phyloP scores from a whole-genome alignment of 2,329 filamentous ascomycete species.

The Penicillium oxalicum region DNA sequence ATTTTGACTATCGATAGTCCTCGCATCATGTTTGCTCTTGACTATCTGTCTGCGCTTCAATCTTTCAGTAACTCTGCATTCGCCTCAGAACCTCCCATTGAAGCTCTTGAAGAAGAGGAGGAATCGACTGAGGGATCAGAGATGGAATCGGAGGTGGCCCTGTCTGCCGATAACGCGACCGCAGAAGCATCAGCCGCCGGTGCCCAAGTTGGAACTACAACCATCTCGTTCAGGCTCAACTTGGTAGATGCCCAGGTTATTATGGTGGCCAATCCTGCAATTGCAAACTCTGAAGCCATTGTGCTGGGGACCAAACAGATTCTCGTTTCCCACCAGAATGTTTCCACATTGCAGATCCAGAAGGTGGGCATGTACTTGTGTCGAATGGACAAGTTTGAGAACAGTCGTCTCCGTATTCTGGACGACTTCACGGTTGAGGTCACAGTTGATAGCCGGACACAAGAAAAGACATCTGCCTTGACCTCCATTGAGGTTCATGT shows the following conservation, averaged over 20 bases:
- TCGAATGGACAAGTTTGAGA: slow-evolving; percentile 96
- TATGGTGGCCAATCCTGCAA: slow-evolving; percentile 88
- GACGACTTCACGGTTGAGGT: slow-evolving; percentile 93
- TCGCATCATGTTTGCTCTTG: slow-evolving; percentile 86
- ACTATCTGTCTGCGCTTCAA: slow-evolving; percentile 89
- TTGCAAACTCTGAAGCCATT: slow-evolving; percentile 86
- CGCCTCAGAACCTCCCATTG: slow-evolving; percentile 46
- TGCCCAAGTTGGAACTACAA: slow-evolving; percentile 52
- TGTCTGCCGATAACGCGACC: slow-evolving; percentile 22
- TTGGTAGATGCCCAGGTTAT: slow-evolving; percentile 95
- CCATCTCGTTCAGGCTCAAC: slow-evolving; percentile 81
- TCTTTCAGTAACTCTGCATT: slow-evolving; percentile 70
- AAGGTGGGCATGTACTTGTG: slow-evolving; percentile 98
- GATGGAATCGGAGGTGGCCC: slow-evolving; percentile 26
- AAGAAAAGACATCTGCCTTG: slow-evolving; percentile 54
- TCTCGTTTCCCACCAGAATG: slow-evolving; percentile 86
- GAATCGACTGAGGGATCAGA: slow-evolving; percentile 35
- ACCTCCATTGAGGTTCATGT: slow-evolving; percentile 82
- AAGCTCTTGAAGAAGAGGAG: slow-evolving; percentile 27
- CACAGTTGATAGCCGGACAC: slow-evolving; percentile 69
- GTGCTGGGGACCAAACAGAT: slow-evolving; percentile 93
- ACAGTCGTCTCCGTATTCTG: slow-evolving; percentile 79
- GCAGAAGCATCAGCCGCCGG: slow-evolving; percentile 24
- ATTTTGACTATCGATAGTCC: slow-evolving; percentile 94
- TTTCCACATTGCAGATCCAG: slow-evolving; percentile 85